phyloP scores from a whole-genome alignment of 176 grass and related monocot species.

The Areca catechu region DNA sequence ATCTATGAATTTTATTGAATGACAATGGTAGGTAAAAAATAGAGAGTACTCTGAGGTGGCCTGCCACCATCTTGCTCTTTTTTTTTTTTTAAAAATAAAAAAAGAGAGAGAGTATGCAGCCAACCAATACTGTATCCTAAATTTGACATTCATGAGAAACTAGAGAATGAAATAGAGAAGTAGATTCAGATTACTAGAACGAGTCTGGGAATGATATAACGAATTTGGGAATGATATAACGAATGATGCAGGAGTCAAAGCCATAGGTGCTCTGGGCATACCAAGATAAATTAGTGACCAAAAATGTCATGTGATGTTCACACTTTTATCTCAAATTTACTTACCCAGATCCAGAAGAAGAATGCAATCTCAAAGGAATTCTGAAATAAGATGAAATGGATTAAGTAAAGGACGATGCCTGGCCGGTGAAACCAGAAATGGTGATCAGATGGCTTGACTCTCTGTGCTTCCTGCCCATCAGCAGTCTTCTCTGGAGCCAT shows the following conservation, averaged over 20 bases:
- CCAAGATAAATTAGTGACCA: not conserved
- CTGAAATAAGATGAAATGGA: conserved; percentile 97
- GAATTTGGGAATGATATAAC: conserved; percentile 46
- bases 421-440: conserved; percentile 79
- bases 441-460: conserved; percentile 52
- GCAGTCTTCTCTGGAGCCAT: conserved; percentile 26
- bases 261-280: conserved; percentile 52
- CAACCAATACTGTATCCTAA: too few relatives aligned
- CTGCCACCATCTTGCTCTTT: too few relatives aligned
- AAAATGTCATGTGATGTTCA: not conserved
- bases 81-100: too few relatives aligned
- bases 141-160: too few relatives aligned
- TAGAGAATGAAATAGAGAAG: too few relatives aligned
- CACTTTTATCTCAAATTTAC: not conserved
- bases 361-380: conserved; percentile 89
- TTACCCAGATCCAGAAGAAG: conserved; percentile 78
- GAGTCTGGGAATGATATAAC: conserved; percentile 57
- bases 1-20: too few relatives aligned
- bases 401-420: conserved; percentile 50
- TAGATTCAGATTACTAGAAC: conserved; percentile 28
- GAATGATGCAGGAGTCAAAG: conserved; percentile 69
- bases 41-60: too few relatives aligned
- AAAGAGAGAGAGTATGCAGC: too few relatives aligned
- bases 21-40: too few relatives aligned
- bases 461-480: conserved; percentile 2